Conservation (phyloP, 345 rosid genomes). For the Bruguiera parviflora region DNA sequence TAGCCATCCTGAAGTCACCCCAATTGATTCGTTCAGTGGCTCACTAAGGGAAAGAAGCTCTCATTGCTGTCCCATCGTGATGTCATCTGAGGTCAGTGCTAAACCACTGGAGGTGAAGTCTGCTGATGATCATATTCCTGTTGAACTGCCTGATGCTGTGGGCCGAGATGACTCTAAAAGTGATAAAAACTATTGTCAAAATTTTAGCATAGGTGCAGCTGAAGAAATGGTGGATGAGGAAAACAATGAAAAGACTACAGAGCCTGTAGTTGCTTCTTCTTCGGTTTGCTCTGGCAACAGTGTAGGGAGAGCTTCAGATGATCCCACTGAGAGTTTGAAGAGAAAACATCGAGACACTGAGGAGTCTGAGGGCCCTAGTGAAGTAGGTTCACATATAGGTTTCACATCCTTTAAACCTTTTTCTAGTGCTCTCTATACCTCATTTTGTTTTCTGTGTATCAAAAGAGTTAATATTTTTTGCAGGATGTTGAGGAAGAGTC, state of each 20-base stretch:
- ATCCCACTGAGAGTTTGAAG: slow-evolving; percentile 47
- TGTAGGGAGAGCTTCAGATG: slow-evolving; percentile 52
- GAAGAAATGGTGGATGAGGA: slow-evolving; percentile 46
- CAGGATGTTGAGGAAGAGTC: slow-evolving; percentile 80
- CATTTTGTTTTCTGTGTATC: slow-evolving; percentile 2
- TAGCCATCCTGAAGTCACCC: slow-evolving; percentile 15
- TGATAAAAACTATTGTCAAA: slow-evolving; percentile 21
- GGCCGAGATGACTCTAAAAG: slow-evolving; percentile 24
- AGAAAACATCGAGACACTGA: slow-evolving; percentile 55
- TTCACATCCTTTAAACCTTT: neutral
- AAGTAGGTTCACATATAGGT: slow-evolving; percentile 42
- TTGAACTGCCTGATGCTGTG: slow-evolving; percentile 33
- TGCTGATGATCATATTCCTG: slow-evolving; percentile 30
- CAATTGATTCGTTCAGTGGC: slow-evolving; percentile 18
- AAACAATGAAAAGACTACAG: slow-evolving; percentile 30
- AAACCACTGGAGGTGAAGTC: slow-evolving; percentile 35
- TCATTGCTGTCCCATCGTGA: slow-evolving; percentile 24
- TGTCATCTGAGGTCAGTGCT: slow-evolving; percentile 34
- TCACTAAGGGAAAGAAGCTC: slow-evolving; percentile 32
- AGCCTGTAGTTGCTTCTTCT: slow-evolving; percentile 53
- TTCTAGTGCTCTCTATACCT: neutral
- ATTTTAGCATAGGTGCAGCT: slow-evolving; percentile 29
- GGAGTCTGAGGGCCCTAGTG: slow-evolving; percentile 64
- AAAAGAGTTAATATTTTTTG: slow-evolving; percentile 11
- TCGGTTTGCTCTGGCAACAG: slow-evolving; percentile 80